Conservation (phyloP, 2,329 filamentous ascomycete species). For the Aureobasidium sp. region DNA sequence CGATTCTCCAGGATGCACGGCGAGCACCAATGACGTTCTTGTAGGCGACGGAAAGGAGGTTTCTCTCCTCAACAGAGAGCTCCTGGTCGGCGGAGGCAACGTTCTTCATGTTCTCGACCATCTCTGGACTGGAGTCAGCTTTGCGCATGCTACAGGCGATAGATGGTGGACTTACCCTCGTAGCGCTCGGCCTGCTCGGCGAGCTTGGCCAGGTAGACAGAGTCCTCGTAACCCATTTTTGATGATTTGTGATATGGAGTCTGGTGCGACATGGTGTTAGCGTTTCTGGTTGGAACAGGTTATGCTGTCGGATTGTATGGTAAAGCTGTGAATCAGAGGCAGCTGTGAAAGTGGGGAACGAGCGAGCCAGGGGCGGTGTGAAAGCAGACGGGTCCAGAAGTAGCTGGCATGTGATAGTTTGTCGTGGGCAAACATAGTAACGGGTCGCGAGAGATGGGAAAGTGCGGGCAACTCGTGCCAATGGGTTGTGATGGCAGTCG, state of each 20-base stretch:
- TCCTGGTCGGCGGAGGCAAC: slow-evolving; percentile 72
- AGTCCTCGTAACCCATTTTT: slow-evolving; percentile 99
- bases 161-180: slow-evolving; percentile 60
- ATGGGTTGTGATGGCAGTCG: background rate
- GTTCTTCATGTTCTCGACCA: slow-evolving; percentile 99
- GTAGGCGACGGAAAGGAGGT: slow-evolving; percentile 95
- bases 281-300: background rate
- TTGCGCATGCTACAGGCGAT: background rate
- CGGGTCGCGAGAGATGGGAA: background rate
- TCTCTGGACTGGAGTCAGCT: slow-evolving; percentile 53
- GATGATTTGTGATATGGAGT: slow-evolving; percentile 24
- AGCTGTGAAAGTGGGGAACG: background rate
- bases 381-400: background rate
- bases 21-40: slow-evolving; percentile 98
- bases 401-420: background rate
- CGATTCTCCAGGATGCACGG: slow-evolving; percentile 96
- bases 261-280: slow-evolving; percentile 14
- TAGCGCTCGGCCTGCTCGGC: slow-evolving; percentile 99
- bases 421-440: background rate
- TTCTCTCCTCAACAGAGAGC: slow-evolving; percentile 80
- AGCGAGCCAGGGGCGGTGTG: slow-evolving; percentile 4
- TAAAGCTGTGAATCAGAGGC: background rate
- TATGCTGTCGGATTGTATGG: slow-evolving; percentile 4
- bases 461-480: background rate
- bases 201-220: slow-evolving; percentile 99